Conservation (phyloP, 208 protist genomes). For the Crithidia bombi region DNA sequence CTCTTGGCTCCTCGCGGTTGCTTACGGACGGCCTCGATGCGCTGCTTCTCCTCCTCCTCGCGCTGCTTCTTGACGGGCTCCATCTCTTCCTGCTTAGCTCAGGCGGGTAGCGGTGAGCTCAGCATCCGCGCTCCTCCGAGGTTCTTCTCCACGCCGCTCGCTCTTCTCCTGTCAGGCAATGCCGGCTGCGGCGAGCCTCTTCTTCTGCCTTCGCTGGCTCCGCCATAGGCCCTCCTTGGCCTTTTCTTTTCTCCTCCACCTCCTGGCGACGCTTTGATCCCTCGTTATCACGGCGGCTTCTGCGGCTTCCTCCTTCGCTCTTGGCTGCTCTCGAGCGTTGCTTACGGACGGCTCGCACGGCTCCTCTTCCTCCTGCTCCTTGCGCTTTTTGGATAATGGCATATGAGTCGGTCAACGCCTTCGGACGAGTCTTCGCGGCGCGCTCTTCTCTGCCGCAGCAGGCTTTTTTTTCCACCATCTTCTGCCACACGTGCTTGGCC, state of each 20-base stretch:
- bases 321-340: too few species aligned
- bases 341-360: conserved; percentile 20
- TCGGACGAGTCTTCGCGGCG: background rate
- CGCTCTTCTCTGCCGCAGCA: background rate
- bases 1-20: conserved; percentile 35
- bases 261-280: conserved; percentile 42
- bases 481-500: background rate
- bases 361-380: conserved; percentile 41
- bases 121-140: too few species aligned
- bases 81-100: too few species aligned
- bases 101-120: too few species aligned
- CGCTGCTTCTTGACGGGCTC: conserved; percentile 18
- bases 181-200: conserved; percentile 31
- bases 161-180: too few species aligned
- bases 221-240: conserved; percentile 39
- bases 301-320: too few species aligned
- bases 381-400: conserved; percentile 20
- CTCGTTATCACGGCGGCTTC: too few species aligned
- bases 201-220: conserved; percentile 43
- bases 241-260: conserved; percentile 32
- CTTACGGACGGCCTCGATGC: conserved; percentile 27
- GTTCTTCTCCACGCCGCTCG: too few species aligned
- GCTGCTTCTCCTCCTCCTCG: conserved; percentile 45
- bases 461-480: background rate
- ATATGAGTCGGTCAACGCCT: background rate